Evolutionary conservation across 163 green algal species (phyloP).

Genomic region (Picocystis sp.): DNA sequence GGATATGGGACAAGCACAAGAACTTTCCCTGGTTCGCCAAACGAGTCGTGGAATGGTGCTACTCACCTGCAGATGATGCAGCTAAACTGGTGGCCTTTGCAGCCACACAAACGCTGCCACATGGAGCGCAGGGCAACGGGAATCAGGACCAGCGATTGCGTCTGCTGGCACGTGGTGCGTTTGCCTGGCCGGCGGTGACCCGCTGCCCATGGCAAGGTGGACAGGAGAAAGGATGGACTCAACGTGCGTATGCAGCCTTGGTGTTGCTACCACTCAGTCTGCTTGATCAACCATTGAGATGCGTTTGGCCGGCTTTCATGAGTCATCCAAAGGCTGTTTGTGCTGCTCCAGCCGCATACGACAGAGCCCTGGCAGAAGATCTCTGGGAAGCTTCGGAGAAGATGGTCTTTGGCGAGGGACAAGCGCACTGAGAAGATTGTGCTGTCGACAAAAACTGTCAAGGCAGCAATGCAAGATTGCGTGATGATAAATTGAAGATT

Average conservation of each 20-base stretch:
- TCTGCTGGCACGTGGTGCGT: conserved; percentile 43
- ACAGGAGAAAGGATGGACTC: background rate
- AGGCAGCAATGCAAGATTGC: too few species aligned
- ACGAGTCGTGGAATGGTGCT: conserved; percentile 16
- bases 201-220: conserved; percentile 4
- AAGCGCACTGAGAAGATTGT: too few species aligned
- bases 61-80: conserved; percentile 21
- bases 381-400: conserved; percentile 8
- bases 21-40: background rate
- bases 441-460: too few species aligned
- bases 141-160: conserved; percentile 16
- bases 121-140: conserved; percentile 10
- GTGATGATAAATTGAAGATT: too few species aligned
- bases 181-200: conserved; percentile 27
- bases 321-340: conserved; percentile 3
- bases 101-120: conserved; percentile 19
- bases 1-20: conserved; percentile 41
- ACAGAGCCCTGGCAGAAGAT: conserved; percentile 7
- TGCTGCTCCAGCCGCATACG: conserved; percentile 5
- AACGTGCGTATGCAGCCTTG: conserved; percentile 13
- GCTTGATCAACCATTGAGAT: conserved; percentile 40
- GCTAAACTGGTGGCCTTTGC: conserved; percentile 15
- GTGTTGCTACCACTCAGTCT: conserved; percentile 10
- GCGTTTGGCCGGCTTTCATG: conserved; percentile 11
- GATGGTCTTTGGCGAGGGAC: too few species aligned